These are phyloP conservation scores for Paxillus involutus DNA, from an alignment of 768 basidiomycete species.

Conservation along the genomic window DNA sequence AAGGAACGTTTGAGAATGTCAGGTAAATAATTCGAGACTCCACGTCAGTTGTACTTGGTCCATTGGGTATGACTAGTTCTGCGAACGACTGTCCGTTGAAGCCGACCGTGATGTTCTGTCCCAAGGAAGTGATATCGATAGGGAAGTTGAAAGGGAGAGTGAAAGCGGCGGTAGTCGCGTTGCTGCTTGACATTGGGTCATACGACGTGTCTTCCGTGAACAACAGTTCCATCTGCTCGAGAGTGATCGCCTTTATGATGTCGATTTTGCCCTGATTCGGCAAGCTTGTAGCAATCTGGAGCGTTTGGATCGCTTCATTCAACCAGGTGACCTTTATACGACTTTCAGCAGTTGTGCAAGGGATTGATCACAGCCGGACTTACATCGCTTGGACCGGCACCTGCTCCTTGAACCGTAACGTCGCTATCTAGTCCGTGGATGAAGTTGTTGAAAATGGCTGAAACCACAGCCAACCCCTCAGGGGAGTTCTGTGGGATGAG, in stretches of 20 bases:
- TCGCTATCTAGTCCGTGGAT: constrained; percentile 64
- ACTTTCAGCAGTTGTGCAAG: constrained; percentile 5
- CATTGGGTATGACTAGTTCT: constrained; percentile 56
- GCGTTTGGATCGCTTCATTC: constrained; percentile 65
- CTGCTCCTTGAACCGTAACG: constrained; percentile 57
- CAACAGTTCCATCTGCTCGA: constrained; percentile 58
- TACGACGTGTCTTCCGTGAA: constrained; percentile 62
- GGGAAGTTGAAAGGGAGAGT: constrained; percentile 71
- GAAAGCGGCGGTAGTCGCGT: constrained; percentile 61
- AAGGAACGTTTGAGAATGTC: constrained; percentile 57
- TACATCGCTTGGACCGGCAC: constrained; percentile 58
- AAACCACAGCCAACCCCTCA: constrained; percentile 57
- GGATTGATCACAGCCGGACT: constrained; percentile 9
- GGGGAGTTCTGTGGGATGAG: constrained; percentile 58
- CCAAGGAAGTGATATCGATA: constrained; percentile 60
- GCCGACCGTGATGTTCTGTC: constrained; percentile 57
- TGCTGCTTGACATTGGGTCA: constrained; percentile 55
- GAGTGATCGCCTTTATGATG: constrained; percentile 61
- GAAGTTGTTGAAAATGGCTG: constrained; percentile 69
- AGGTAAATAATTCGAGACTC: constrained; percentile 58
- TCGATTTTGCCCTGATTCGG: constrained; percentile 62
- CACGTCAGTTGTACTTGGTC: constrained; percentile 61
- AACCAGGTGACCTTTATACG: constrained; percentile 62
- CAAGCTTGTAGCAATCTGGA: constrained; percentile 56
- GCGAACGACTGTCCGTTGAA: constrained; percentile 57